A percentile compares a stretch with the other conserved stretches of the same genome.
Evolutionary conservation across 2,329 filamentous ascomycete genomes (phyloP).

Genomic region (Xylariaceae sp.): DNA sequence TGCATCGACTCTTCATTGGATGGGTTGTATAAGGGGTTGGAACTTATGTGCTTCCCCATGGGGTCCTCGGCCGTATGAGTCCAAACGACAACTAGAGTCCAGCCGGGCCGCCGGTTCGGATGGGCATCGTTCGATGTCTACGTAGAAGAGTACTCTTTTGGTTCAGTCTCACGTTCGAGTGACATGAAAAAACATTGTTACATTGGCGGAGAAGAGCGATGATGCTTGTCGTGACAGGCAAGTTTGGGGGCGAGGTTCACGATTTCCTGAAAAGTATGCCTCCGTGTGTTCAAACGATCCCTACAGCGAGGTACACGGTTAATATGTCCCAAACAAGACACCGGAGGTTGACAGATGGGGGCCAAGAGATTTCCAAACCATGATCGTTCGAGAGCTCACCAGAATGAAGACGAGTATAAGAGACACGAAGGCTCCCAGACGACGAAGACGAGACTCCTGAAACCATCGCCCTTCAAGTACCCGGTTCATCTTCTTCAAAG

Average conservation of each 20-base stretch:
- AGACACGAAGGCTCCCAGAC: slow-evolving; percentile 15
- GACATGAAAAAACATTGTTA: slow-evolving; percentile 3
- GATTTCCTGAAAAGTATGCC: slow-evolving; percentile 12
- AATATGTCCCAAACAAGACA: slow-evolving; percentile 23
- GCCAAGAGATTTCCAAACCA: background rate
- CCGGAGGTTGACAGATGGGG: slow-evolving; percentile 8
- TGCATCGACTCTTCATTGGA: slow-evolving; percentile 13
- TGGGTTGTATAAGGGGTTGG: slow-evolving; percentile 8
- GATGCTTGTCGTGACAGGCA: background rate
- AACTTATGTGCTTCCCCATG: background rate
- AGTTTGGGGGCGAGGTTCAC: slow-evolving; percentile 12
- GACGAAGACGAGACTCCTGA: slow-evolving; percentile 15
- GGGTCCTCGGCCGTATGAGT: background rate
- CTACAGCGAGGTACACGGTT: slow-evolving; percentile 8
- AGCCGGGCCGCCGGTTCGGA: slow-evolving; percentile 13
- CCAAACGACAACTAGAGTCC: slow-evolving; percentile 5
- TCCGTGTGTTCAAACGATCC: slow-evolving; percentile 4
- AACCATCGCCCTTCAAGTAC: slow-evolving; percentile 8
- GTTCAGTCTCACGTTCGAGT: slow-evolving; percentile 5
- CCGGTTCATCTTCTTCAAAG: slow-evolving; percentile 13
- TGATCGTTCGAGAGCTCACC: background rate
- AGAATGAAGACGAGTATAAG: slow-evolving; percentile 23
- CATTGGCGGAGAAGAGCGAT: slow-evolving; percentile 13
- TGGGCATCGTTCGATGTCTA: slow-evolving; percentile 1
- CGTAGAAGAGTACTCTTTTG: background rate